Base-by-base conservation (phyloP, 1,284 basidiomycete species). In the Thecaphora thlaspeos region DNA sequence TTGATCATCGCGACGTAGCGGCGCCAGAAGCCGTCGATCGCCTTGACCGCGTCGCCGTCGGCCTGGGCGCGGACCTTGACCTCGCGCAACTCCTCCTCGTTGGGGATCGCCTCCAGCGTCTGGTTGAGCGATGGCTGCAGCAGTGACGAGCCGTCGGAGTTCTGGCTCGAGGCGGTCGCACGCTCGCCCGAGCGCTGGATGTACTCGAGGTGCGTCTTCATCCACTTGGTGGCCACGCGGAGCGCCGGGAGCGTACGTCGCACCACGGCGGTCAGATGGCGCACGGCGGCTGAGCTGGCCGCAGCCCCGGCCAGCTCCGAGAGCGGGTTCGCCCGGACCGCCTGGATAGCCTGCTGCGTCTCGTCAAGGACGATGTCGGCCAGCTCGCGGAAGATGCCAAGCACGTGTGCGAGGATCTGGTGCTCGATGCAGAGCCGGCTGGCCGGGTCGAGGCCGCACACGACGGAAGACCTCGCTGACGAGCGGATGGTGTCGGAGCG, bases 141-240 rank as follows among this genome's bases (percentile, higher is more conserved):
- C 19, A 10, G 26, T 11, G 26, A 28, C 26, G n/a, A n/a, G n/a
- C 5, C 26, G 26, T 28, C 26, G 3, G 43, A 56, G 26, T 46
- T 46, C 48, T 61, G 46, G 48, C 68, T 48, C 22, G 55, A 46
- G 15, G 60, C 59, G 46, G 47, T 23, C 19, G 67, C 66, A 28
- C 59, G 49, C 50, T 61, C 63, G 46, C 54, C 57, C 43, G 61
- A 61, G 26, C 71, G 56, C 43, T 70, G 57, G 42, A 93, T 78
- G 68, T 91, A 91, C 53, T 86, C 85, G 56, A 87, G 79, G 76
- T 96, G 90, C 5, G 85, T 85, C 40, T 85, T 83, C 23, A 94
- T 78, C 94, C 94, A 98, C 77, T 93, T 94, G 70, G 86, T 87
- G 2, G 87, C 84, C 47, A 97, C 87, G 15, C 94, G 85, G 43